Evolutionary conservation across 305 asterid species (phyloP), one percentile per base, ranked within the genome.

Genomic region (Withania somnifera): DNA sequence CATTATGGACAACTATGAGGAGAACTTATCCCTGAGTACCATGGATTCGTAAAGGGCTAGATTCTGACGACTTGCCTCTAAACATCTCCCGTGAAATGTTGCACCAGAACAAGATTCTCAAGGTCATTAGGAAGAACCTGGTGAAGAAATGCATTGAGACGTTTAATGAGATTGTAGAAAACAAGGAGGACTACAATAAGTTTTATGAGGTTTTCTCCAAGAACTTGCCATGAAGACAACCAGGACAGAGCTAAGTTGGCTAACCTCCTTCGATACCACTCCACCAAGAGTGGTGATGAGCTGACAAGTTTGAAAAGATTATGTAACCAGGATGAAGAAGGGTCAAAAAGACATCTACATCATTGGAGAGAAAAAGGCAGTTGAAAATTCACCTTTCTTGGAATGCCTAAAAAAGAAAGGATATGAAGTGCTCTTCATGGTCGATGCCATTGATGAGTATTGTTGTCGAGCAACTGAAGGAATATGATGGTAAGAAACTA

Each of bases 341-440:
- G 97, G 95, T 28, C 98, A 93, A 85, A 93, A 90, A 66, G 93
- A 93, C 9, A 93, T 93, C 7, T 93, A 93, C 83, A 92, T 93
- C 3, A 92, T 95, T 0, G 95, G 97, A 0, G 97, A 93, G 81
- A 93, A 89, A 87, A 93, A 91, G 68, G 95, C 95, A 0, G 95
- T 93, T 0, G 97, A 92, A 80, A 93, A 92, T 66, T 93, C 95
- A 0, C 95, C 95, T 0, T 93, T 93, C 90, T 58, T 92, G 15
- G 98, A 93, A 79, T 84, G 92, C 3, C 94, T 92, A n/a, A 92
- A 93, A 89, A 93, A 92, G 92, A 93, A 87, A 40, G 97, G 98
- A 1, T 92, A 91, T 15, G 97, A 92, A 73, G 97, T 92, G 1
- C 85, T 92, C 1, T 93, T 69, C 91, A 92, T 93, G 97, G 95